Evolutionary conservation across 202 grass and related monocot genomes (phyloP), one percentile per base, ranked within the genome.

Genomic region (Setaria viridis): DNA sequence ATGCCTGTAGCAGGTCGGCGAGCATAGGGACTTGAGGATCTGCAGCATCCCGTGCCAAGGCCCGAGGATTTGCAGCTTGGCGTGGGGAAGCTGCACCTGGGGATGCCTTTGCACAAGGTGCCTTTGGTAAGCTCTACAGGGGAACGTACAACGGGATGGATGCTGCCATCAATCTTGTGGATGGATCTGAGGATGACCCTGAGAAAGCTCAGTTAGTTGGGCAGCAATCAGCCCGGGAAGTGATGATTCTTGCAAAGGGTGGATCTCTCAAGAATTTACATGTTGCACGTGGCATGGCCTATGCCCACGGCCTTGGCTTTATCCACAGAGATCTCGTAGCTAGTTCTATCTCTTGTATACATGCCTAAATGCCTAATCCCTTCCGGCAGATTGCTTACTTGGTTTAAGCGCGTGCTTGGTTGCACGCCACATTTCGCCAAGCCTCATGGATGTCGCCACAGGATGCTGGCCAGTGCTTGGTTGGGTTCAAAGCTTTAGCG

Each of bases 221-320:
- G 73, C 91, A 95, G 65, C 95, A 98, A 29, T 95, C 92, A 63
- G 91, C 85, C 7, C 93, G 95, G 50, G 91, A 98, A 73, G 93
- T 98, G 64, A 92, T 90, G 91, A 98, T 98, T 93, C 95, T 98
- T 74, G 85, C 95, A 20, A 93, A 70, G 89, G 95, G 84, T 82
- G 90, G 83, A 93, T 95, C 58, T 41, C 4, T 11, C 67, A 93
- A 5, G 29, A 63, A 59, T 56, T 56, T 56, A 25, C 90, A 97
- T 86, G 89, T 95, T 45, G 95, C 95, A 60, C 83, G 85, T 7
- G 91, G 95, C 21, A 93, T 98, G 95, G 87, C 91, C 11, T 98
- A 93, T 75, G 92, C 93, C 13, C 95, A 97, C 85, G 91, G 45
- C 11, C 87, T 97, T 70, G 89, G 90, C 2, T 91, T 94, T 65